These are phyloP conservation scores for Malbranchea cinnamomea DNA, from an alignment of 2,329 filamentous ascomycete species.

Conservation along the genomic window DNA sequence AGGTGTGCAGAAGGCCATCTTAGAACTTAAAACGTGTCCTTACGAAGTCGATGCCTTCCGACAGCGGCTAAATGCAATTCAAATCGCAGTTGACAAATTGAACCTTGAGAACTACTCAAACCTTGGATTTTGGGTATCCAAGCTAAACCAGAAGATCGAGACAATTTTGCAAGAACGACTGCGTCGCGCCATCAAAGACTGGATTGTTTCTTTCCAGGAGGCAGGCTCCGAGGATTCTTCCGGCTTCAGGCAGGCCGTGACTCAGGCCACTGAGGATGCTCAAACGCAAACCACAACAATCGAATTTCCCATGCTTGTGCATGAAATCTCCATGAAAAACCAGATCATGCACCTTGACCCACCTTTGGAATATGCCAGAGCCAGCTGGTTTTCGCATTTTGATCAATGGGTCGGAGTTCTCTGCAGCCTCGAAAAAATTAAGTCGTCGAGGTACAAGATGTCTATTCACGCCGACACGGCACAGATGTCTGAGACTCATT, in stretches of 20 bases:
- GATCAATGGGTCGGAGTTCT: conserved; percentile 88
- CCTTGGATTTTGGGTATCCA: conserved; percentile 73
- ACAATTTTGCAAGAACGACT: conserved; percentile 64
- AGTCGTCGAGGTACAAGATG: conserved; percentile 90
- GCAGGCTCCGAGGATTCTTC: conserved; percentile 19
- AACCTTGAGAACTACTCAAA: conserved; percentile 96
- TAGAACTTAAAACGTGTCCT: conserved; percentile 68
- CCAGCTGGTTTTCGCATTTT: conserved; percentile 84
- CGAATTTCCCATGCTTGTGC: conserved; percentile 44
- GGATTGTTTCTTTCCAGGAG: conserved; percentile 74
- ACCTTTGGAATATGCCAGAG: conserved; percentile 77
- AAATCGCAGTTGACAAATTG: conserved; percentile 86
- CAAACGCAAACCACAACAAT: conserved; percentile 14
- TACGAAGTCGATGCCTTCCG: conserved; percentile 73
- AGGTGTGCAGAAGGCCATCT: conserved; percentile 66
- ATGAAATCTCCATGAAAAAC: conserved; percentile 95
- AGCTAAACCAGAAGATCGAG: conserved; percentile 77
- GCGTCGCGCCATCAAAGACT: conserved; percentile 67
- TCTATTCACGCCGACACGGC: conserved; percentile 40
- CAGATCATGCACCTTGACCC: conserved; percentile 95
- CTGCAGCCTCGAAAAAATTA: conserved; percentile 85
- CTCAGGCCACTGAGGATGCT: conserved; percentile 9
- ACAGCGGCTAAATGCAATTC: conserved; percentile 66
- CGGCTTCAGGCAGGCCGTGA: conserved; percentile 9
- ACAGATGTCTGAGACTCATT: conserved; percentile 39